Base-by-base conservation (phyloP, 345 rosid genomes). In the Murraya koenigii region DNA sequence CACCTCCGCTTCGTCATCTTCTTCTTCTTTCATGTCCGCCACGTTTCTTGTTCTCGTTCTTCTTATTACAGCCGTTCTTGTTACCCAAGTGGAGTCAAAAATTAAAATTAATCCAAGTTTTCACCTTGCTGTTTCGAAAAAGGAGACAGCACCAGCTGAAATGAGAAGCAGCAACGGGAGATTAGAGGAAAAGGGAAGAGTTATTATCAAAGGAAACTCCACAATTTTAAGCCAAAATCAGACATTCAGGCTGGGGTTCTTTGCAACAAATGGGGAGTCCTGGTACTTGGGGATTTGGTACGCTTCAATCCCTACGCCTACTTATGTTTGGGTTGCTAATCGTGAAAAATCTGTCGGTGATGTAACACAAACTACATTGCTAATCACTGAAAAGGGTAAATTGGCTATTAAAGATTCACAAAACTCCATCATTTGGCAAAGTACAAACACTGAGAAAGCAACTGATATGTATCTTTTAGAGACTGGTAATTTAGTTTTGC, bases 221-320 rank as follows among this genome's bases (percentile, higher is more conserved):
- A 89, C 92, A 6, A 71, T 93, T 82, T 66, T 28, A 0, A 87
- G 95, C 61, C 64, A 32, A 47, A 84, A 89, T n/a, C 41, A 80
- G 32, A 83, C 88, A 3, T 91, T 91, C 75, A 78, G 80, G 72
- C 76, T 89, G 75, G 89, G 89, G 19, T 88, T 90, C 83, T 87
- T 90, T 62, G 74, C 78, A 62, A 77, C 86, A 1, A 82, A 75
- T 44, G 92, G 80, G 62, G 80, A 75, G 32, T 64, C 86, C 4
- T 87, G 88, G 89, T 90, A 87, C 78, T 56, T 90, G 6, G 89
- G 90, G 23, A 86, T 90, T 33, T 79, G 87, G 82, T 90, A 88
- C 69, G 80, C 88, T 83, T 87, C 89, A 23, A 82, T 86, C 7
- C 86, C 92, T 11, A 80, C 85, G 5, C 89, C 80, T 4, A 84